A percentile compares a stretch with the other conserved stretches of the same genome.
These are phyloP conservation scores for Phytophthora kernoviae DNA, from an alignment of 352 stramenopile species.

Conservation along the genomic window DNA sequence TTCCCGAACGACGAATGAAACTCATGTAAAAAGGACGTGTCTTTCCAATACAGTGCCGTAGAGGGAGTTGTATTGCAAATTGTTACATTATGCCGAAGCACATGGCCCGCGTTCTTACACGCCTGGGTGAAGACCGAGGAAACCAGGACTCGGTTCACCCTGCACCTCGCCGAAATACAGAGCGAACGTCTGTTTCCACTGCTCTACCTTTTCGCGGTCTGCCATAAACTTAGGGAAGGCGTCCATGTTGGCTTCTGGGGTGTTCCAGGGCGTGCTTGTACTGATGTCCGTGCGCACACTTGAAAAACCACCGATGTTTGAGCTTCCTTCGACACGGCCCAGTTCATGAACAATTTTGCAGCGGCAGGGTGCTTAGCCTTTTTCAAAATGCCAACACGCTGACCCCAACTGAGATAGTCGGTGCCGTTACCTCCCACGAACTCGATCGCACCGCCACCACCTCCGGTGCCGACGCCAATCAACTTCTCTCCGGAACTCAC, in stretches of 20 bases:
- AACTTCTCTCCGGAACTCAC: conserved; percentile 33
- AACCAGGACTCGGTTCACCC: conserved; percentile 40
- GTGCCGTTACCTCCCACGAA: conserved; percentile 30
- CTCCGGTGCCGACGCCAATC: conserved; percentile 29
- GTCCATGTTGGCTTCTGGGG: conserved; percentile 35
- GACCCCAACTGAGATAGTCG: conserved; percentile 47
- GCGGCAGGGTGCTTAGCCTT: conserved; percentile 55
- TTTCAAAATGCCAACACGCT: conserved; percentile 55
- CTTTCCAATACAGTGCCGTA: no score
- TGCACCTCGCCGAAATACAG: conserved; percentile 64
- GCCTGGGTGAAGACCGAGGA: conserved; percentile 50
- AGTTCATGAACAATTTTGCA: conserved; percentile 66
- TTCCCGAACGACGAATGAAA: background rate
- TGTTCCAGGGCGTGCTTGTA: conserved; percentile 33
- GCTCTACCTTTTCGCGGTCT: conserved; percentile 49
- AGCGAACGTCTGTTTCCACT: conserved; percentile 46
- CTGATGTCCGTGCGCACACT: conserved; percentile 50
- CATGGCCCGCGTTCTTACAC: conserved; percentile 9
- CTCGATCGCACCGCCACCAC: conserved; percentile 6
- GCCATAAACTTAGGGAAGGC: conserved; percentile 54
- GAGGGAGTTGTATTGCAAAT: no score
- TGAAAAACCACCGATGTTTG: conserved; percentile 33
- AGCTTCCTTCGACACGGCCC: conserved; percentile 40
- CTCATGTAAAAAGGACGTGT: no score
- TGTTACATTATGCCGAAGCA: no score